These are phyloP conservation scores for Aspergillus oerlinghausenensis DNA, from an alignment of 2,329 filamentous ascomycete species.

Conservation along the genomic window DNA sequence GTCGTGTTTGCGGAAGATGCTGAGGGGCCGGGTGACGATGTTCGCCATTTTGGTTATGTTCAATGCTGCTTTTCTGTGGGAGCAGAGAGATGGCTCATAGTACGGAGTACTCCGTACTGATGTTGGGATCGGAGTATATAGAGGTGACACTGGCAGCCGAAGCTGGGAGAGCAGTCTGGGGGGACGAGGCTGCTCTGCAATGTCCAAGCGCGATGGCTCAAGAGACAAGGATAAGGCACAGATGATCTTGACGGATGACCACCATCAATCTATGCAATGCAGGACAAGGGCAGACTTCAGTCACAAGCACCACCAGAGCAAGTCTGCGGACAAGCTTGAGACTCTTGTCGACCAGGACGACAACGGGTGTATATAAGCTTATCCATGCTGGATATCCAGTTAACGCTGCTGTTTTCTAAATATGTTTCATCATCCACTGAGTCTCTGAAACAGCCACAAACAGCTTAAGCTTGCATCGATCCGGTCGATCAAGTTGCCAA, in stretches of 20 bases:
- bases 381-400: neutral
- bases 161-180: neutral
- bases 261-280: neutral
- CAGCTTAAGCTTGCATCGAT: neutral
- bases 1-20: constrained; percentile 27
- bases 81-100: neutral
- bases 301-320: neutral
- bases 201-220: neutral
- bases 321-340: neutral
- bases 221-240: neutral
- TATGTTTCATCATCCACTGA: neutral
- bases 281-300: neutral
- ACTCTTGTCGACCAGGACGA: neutral
- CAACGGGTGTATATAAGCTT: neutral
- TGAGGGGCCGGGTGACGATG: constrained; percentile 26
- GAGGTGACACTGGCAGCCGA: neutral
- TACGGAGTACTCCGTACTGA: neutral
- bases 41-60: constrained; percentile 21
- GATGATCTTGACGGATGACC: neutral
- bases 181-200: neutral
- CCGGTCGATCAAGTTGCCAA: neutral
- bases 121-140: neutral
- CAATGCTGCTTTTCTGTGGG: neutral
- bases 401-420: neutral
- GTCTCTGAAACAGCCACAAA: neutral